These are phyloP conservation scores for Meredithiella fracta DNA, from an alignment of 2,329 filamentous ascomycete genomes.

Conservation along the genomic window DNA sequence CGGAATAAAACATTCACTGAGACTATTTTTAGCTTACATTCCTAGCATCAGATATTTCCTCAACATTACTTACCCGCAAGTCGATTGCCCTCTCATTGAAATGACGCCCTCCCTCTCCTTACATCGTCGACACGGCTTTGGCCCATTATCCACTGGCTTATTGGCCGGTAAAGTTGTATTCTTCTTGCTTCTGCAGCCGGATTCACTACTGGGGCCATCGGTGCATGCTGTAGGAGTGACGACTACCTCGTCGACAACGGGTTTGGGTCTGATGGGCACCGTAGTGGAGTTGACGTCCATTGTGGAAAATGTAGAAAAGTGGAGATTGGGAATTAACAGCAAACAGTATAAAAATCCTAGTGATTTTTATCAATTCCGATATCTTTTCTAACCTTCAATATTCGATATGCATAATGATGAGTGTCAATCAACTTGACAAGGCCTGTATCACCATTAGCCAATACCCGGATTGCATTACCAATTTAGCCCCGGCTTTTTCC, in stretches of 20 bases:
- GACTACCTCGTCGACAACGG: background rate
- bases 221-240: background rate
- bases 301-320: background rate
- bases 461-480: background rate
- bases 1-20: slow-evolving; percentile 51
- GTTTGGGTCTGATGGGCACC: background rate
- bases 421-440: background rate
- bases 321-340: background rate
- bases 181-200: slow-evolving; percentile 5
- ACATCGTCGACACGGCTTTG: slow-evolving; percentile 12
- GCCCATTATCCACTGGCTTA: slow-evolving; percentile 2
- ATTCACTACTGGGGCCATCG: background rate
- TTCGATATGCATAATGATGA: too few species aligned
- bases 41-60: background rate
- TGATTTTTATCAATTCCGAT: too few species aligned
- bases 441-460: background rate
- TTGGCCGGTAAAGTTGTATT: background rate
- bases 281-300: background rate
- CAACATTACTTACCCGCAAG: slow-evolving; percentile 18
- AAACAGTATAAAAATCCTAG: too few species aligned
- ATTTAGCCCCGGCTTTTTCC: background rate
- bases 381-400: too few species aligned
- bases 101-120: slow-evolving; percentile 11
- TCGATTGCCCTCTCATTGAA: slow-evolving; percentile 15
- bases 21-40: background rate